phyloP scores from a whole-genome alignment of 257 asterid species.

The Plantago major region DNA sequence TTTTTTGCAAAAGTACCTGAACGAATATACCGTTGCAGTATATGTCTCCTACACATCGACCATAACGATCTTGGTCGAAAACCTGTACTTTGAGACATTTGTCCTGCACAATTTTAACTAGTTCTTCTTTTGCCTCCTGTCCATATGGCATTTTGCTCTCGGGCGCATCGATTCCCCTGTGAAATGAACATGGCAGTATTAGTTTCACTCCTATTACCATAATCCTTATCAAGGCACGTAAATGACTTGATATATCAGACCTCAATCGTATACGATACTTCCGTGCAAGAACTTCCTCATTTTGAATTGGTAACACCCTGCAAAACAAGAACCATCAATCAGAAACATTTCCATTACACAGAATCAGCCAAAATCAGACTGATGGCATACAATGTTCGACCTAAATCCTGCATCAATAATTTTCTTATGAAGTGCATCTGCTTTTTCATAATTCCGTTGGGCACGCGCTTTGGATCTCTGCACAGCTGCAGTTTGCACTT shows the following conservation, averaged over 20 bases:
- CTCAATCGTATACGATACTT: slow-evolving; percentile 88
- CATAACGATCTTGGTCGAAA: slow-evolving; percentile 76
- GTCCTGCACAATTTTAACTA: slow-evolving; percentile 53
- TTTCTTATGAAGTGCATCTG: slow-evolving; percentile 67
- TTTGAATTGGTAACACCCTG: slow-evolving; percentile 57
- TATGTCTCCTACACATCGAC: slow-evolving; percentile 75
- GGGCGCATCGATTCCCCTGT: slow-evolving; percentile 96
- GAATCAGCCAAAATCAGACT: not conserved
- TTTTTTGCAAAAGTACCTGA: slow-evolving; percentile 44
- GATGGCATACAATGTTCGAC: slow-evolving; percentile 20
- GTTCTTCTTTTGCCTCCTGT: slow-evolving; percentile 70
- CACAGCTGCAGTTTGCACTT: slow-evolving; percentile 53
- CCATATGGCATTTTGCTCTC: slow-evolving; percentile 91
- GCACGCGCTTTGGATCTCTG: slow-evolving; percentile 68
- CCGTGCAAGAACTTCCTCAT: slow-evolving; percentile 71
- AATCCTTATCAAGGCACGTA: not conserved
- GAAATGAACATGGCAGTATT: slow-evolving; percentile 1
- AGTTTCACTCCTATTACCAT: not conserved
- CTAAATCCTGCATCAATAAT: slow-evolving; percentile 78
- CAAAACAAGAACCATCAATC: slow-evolving; percentile 16
- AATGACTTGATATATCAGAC: slow-evolving; percentile 25
- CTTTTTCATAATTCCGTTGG: slow-evolving; percentile 48
- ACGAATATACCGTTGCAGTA: slow-evolving; percentile 86
- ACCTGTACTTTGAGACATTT: slow-evolving; percentile 62
- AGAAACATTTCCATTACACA: not conserved